phyloP scores from a whole-genome alignment of 2,329 filamentous ascomycete species.

The Falciphora oryzae region DNA sequence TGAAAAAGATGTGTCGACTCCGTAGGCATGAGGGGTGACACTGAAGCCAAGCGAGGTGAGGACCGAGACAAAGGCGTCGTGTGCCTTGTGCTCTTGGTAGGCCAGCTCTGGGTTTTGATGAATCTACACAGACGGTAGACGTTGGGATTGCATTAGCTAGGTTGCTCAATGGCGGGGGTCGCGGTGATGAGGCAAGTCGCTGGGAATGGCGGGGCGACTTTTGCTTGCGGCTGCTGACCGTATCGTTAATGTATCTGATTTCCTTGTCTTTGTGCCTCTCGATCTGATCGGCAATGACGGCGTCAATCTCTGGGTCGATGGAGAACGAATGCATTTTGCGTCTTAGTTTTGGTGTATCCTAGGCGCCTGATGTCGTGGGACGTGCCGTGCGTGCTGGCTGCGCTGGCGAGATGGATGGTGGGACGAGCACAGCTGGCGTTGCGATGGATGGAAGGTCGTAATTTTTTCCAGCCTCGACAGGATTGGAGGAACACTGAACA shows the following conservation, averaged over 20 bases:
- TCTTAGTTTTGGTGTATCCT: too few relatives aligned
- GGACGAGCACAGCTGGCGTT: too few relatives aligned
- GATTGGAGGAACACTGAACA: too few relatives aligned
- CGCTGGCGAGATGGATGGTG: too few relatives aligned
- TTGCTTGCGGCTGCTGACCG: background rate
- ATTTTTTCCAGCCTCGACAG: too few relatives aligned
- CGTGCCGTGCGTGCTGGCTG: too few relatives aligned
- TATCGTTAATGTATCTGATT: background rate
- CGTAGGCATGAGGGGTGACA: constrained; percentile 44
- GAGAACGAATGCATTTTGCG: background rate
- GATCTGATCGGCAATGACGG: background rate
- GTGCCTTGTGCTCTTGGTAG: constrained; percentile 44
- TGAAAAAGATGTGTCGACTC: constrained; percentile 44
- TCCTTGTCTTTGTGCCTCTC: background rate
- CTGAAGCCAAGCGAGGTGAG: constrained; percentile 36
- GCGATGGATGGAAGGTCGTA: too few relatives aligned
- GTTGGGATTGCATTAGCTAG: background rate
- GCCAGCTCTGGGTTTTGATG: constrained; percentile 41
- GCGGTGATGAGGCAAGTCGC: too few relatives aligned
- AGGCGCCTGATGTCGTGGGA: too few relatives aligned
- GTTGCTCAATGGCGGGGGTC: background rate
- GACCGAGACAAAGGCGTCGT: constrained; percentile 39
- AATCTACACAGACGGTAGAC: constrained; percentile 15
- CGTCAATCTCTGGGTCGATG: background rate
- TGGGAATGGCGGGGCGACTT: background rate